phyloP scores from a whole-genome alignment of 148 eudicot species.

The Amaranthus hypochondriacus region DNA sequence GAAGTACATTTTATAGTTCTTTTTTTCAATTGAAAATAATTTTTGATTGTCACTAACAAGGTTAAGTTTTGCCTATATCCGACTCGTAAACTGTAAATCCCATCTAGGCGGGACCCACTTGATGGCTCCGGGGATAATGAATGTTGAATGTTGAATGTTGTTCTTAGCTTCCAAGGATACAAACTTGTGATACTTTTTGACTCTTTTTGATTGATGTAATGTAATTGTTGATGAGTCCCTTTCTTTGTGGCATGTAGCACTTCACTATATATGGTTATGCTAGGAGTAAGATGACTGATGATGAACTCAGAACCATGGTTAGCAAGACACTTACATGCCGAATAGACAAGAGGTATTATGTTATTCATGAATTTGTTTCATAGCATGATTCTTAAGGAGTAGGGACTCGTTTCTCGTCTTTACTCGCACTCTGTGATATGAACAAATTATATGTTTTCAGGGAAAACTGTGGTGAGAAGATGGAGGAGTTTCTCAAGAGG shows the following conservation, averaged over 20 bases:
- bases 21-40: not conserved
- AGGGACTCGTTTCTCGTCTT: not conserved
- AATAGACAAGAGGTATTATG: conserved; percentile 77
- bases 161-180: not conserved
- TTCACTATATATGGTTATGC: conserved; percentile 96
- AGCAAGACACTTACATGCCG: conserved; percentile 96
- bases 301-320: conserved; percentile 81
- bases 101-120: too few species aligned
- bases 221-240: conserved; percentile 1
- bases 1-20: not conserved
- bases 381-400: not conserved
- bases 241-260: conserved; percentile 50
- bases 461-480: conserved; percentile 84
- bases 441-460: conserved; percentile 30
- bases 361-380: not conserved
- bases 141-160: too few species aligned
- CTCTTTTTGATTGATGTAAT: not conserved
- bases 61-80: too few species aligned
- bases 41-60: not conserved
- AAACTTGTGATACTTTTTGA: too few species aligned
- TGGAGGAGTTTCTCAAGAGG: conserved; percentile 80
- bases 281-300: conserved; percentile 97
- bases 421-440: not conserved
- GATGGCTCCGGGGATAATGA: too few species aligned
- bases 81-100: too few species aligned